These are phyloP conservation scores for Boletus sensibilis DNA, from an alignment of 768 basidiomycete genomes.

Conservation along the genomic window DNA sequence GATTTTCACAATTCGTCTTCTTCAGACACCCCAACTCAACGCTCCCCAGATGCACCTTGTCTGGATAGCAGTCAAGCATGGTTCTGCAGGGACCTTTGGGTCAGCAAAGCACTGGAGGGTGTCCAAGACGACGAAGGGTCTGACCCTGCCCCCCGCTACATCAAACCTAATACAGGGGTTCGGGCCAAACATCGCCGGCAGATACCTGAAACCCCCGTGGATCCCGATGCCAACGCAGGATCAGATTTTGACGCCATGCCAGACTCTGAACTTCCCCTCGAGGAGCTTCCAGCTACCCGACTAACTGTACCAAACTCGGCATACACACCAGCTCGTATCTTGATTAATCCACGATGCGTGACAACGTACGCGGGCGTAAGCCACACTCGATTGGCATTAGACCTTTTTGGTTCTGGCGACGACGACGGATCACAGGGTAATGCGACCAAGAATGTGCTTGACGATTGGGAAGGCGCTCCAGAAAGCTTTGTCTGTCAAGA, in stretches of 20 bases:
- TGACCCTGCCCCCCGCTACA: slow-evolving; percentile 13
- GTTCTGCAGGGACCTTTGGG: slow-evolving; percentile 98
- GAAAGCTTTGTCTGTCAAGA: slow-evolving; percentile 99
- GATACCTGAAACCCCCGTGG: slow-evolving; percentile 36
- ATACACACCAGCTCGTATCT: slow-evolving; percentile 84
- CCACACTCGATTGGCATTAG: slow-evolving; percentile 92
- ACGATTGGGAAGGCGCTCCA: slow-evolving; percentile 96
- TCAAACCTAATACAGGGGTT: slow-evolving; percentile 20
- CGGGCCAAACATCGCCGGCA: slow-evolving; percentile 33
- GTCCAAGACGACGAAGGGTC: slow-evolving; percentile 51
- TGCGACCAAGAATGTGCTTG: slow-evolving; percentile 70
- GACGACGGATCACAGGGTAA: slow-evolving; percentile 54
- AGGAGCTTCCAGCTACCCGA: slow-evolving; percentile 32
- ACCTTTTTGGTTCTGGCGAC: slow-evolving; percentile 81
- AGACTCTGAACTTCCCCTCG: slow-evolving; percentile 46
- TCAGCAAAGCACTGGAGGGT: slow-evolving; percentile 78
- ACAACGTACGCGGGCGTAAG: slow-evolving; percentile 98
- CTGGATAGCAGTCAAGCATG: slow-evolving; percentile 96
- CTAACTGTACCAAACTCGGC: slow-evolving; percentile 82
- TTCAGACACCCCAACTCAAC: slow-evolving; percentile 49
- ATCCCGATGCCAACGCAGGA: slow-evolving; percentile 79
- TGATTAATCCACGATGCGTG: slow-evolving; percentile 95
- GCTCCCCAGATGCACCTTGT: slow-evolving; percentile 81
- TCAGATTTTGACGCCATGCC: slow-evolving; percentile 90
- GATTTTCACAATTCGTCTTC: slow-evolving; percentile 80